Conservation (phyloP, 1,139 yeast species). For the Geotrichum australiense region DNA sequence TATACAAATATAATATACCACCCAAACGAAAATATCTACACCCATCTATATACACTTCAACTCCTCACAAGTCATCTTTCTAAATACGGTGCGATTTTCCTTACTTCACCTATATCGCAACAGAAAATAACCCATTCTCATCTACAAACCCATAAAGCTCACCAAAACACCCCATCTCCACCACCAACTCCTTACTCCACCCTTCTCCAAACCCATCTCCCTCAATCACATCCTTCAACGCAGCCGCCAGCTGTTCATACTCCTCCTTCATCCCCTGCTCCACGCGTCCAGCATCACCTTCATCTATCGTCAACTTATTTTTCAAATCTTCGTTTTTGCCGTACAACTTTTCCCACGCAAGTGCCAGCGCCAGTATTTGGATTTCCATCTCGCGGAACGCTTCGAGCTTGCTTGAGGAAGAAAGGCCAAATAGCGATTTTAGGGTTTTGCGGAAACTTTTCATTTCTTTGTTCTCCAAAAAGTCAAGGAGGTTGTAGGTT, state of each 20-base stretch:
- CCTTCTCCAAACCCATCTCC: conserved; percentile 3
- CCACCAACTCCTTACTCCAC: conserved; percentile 3
- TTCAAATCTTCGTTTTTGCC: not conserved
- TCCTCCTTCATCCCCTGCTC: conserved; percentile 1
- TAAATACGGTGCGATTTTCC: too few species aligned
- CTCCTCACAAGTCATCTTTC: too few species aligned
- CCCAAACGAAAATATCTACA: too few species aligned
- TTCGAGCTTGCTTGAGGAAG: not conserved
- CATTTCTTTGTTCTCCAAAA: not conserved
- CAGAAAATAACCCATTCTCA: conserved; percentile 3
- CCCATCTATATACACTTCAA: too few species aligned
- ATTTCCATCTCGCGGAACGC: conserved; percentile 1
- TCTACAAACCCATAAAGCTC: conserved; percentile 8
- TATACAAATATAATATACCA: too few species aligned
- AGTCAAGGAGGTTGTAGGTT: not conserved
- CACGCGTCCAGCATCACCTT: not conserved
- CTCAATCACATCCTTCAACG: conserved; percentile 2
- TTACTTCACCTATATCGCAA: not conserved
- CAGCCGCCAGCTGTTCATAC: conserved; percentile 1
- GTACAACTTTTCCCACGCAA: conserved; percentile 1
- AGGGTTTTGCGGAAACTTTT: not conserved
- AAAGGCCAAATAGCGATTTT: not conserved
- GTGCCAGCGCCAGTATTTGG: not conserved
- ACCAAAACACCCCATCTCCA: conserved; percentile 6
- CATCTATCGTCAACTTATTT: too few species aligned